Evolutionary conservation across 768 basidiomycete species (phyloP).

Genomic region (Macrolepiota fuliginosa): DNA sequence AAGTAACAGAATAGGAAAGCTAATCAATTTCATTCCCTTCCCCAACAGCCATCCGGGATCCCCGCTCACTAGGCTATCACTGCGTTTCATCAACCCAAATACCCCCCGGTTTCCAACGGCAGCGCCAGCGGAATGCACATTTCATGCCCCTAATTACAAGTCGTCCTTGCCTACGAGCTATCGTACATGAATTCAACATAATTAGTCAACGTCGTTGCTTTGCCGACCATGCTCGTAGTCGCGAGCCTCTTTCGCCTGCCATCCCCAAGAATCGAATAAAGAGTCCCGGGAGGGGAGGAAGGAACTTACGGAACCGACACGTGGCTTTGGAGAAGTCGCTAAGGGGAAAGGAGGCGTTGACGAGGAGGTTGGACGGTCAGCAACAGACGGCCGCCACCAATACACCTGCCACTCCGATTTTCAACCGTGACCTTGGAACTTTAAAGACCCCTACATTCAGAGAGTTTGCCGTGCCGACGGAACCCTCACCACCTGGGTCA

Average conservation of each 20-base stretch:
- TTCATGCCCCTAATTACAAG: not conserved
- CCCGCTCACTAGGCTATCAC: not conserved
- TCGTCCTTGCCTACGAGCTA: not conserved
- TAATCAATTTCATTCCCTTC: not conserved
- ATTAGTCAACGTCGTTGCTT: not conserved
- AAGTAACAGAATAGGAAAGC: not conserved
- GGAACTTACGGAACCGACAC: constrained; percentile 9
- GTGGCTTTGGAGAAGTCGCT: constrained; percentile 6
- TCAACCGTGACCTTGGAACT: not conserved
- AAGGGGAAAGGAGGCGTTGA: constrained; percentile 11
- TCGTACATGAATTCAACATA: not conserved
- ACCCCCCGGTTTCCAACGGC: not conserved
- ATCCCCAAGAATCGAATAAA: not conserved
- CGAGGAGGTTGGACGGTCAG: not conserved
- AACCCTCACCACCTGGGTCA: constrained; percentile 59
- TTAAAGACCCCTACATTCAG: constrained; percentile 32
- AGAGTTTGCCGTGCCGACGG: constrained; percentile 58
- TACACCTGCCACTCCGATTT: not conserved
- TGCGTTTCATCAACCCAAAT: not conserved
- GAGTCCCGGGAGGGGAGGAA: constrained; percentile 1
- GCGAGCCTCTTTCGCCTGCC: not conserved
- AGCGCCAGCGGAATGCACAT: not conserved
- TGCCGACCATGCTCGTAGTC: constrained; percentile 1
- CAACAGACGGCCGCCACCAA: not conserved
- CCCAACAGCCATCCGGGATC: not conserved